Conservation (phyloP, 805 yeast species). For the Candida silvatica region DNA sequence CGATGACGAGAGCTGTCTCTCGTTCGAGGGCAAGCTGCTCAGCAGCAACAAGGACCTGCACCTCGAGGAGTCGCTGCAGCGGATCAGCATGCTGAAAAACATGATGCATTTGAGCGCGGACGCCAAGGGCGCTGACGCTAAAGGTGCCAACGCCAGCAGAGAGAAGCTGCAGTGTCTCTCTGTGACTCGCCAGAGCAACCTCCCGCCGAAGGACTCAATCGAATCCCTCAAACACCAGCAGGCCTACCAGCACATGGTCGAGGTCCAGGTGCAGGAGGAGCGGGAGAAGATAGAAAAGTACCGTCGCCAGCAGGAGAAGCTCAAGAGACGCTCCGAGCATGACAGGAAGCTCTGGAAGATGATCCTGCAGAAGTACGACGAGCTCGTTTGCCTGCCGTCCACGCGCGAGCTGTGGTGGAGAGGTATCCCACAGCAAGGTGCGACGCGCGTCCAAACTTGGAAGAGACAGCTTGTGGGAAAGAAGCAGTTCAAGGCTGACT, state of each 20-base stretch:
- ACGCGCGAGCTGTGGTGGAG: constrained; percentile 56
- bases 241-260: constrained; percentile 39
- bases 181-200: constrained; percentile 51
- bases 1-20: constrained; percentile 14
- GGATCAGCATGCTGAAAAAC: constrained; percentile 22
- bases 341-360: constrained; percentile 35
- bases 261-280: constrained; percentile 33
- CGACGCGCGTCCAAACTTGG: constrained; percentile 44
- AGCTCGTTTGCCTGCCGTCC: constrained; percentile 26
- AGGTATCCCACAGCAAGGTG: constrained; percentile 33
- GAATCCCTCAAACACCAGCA: constrained; percentile 48
- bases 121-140: neutral
- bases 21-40: constrained; percentile 28
- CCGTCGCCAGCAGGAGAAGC: constrained; percentile 23
- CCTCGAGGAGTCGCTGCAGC: constrained; percentile 29
- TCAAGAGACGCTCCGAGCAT: constrained; percentile 25
- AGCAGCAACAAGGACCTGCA: constrained; percentile 24
- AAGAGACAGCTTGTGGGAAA: constrained; percentile 26
- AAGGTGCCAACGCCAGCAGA: constrained; percentile 6
- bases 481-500: constrained; percentile 17
- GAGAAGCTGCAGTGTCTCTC: constrained; percentile 24
- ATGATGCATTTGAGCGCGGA: constrained; percentile 7
- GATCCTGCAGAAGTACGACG: constrained; percentile 29
- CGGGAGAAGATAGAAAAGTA: constrained; percentile 23
- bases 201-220: constrained; percentile 53